These are phyloP conservation scores for Chionographis japonica DNA, from an alignment of 106 monocot genomes.

Conservation along the genomic window DNA sequence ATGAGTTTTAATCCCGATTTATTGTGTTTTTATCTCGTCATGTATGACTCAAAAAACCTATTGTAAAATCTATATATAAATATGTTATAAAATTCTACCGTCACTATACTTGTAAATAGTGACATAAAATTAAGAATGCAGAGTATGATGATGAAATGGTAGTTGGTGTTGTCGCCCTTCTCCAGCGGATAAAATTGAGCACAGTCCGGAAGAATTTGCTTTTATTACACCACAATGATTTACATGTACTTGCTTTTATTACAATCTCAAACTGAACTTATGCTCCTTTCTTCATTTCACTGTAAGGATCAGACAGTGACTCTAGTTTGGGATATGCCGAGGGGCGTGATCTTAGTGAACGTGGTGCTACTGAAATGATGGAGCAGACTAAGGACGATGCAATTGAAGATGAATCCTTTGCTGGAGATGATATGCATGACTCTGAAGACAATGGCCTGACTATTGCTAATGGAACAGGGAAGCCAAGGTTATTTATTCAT, in stretches of 20 bases:
- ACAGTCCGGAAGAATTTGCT: neutral
- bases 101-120: too few relatives aligned
- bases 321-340: conserved; percentile 6
- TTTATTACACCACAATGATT: too few relatives aligned
- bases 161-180: too few relatives aligned
- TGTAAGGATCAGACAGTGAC: conserved; percentile 7
- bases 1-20: too few relatives aligned
- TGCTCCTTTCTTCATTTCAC: neutral
- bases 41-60: too few relatives aligned
- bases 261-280: neutral
- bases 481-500: conserved; percentile 18
- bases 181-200: too few relatives aligned
- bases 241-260: too few relatives aligned
- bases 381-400: conserved; percentile 14
- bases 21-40: too few relatives aligned
- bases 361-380: neutral
- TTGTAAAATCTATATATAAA: too few relatives aligned
- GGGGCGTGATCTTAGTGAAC: neutral
- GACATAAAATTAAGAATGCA: too few relatives aligned
- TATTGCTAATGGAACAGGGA: conserved; percentile 7
- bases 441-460: conserved; percentile 6
- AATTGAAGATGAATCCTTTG: conserved; percentile 19
- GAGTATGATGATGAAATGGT: too few relatives aligned
- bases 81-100: too few relatives aligned
- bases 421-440: conserved; percentile 17